Percentiles rank a stretch among this genome's conserved stretches.
phyloP scores from a whole-genome alignment of 768 basidiomycete genomes.

The Gelatoporia subvermispora region DNA sequence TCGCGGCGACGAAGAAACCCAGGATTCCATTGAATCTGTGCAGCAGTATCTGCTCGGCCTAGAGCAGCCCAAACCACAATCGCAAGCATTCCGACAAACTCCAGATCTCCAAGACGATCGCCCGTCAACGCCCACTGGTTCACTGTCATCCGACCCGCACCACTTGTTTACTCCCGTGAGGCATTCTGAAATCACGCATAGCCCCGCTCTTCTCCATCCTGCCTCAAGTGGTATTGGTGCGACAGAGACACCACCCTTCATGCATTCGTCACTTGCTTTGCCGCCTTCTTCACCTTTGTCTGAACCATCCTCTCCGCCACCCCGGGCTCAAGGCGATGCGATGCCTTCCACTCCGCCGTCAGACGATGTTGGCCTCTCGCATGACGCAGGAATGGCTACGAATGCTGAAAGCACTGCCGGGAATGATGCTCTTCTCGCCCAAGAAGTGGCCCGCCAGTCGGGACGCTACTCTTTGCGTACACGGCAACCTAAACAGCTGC shows the following conservation, averaged over 20 bases:
- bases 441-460: slow-evolving; percentile 1
- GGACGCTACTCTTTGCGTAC: slow-evolving; percentile 50
- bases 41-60: background rate
- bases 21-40: no score
- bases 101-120: background rate
- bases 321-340: background rate
- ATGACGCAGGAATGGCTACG: no score
- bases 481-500: slow-evolving; percentile 50
- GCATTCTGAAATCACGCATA: background rate
- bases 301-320: slow-evolving; percentile 1
- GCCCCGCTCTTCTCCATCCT: no score
- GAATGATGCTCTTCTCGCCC: background rate
- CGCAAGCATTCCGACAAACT: background rate
- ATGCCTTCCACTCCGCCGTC: no score
- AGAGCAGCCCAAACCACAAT: background rate
- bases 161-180: slow-evolving; percentile 9
- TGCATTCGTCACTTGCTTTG: background rate
- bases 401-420: no score
- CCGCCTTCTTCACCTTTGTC: slow-evolving; percentile 9
- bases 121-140: background rate
- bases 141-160: slow-evolving; percentile 11
- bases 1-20: no score
- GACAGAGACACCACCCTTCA: no score
- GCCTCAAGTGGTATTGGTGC: no score
- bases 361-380: no score